Conservation (phyloP, 306 rosid species). For the Begonia peltatifolia region DNA sequence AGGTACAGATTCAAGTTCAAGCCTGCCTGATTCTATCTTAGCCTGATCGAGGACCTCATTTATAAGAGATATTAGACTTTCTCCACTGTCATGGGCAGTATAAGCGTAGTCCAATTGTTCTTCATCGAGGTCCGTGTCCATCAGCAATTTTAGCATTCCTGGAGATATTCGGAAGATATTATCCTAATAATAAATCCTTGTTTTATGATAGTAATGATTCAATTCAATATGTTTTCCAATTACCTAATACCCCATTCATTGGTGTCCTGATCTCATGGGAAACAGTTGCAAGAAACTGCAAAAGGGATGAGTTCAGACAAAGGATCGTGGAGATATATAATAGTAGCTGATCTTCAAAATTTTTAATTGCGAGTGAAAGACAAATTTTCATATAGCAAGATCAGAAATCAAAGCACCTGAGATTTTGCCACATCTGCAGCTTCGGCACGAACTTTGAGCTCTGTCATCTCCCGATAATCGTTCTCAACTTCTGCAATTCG, state of each 20-base stretch:
- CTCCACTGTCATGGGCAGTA: constrained; percentile 78
- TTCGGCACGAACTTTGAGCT: constrained; percentile 71
- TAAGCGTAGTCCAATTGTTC: constrained; percentile 71
- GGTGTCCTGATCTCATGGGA: constrained; percentile 99
- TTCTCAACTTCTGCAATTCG: constrained; percentile 79
- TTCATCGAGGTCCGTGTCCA: constrained; percentile 80
- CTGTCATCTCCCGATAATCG: constrained; percentile 45
- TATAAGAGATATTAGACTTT: constrained; percentile 71
- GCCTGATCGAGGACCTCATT: constrained; percentile 97
- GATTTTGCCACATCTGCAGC: constrained; percentile 99
- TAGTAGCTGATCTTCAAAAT: neutral
- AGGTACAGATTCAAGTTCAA: constrained; percentile 83
- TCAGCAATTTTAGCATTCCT: constrained; percentile 98
- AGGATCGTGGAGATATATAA: constrained; percentile 2
- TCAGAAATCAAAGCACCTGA: constrained; percentile 36
- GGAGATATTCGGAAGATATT: constrained; percentile 14
- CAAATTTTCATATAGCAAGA: neutral
- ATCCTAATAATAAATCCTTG: constrained; percentile 12
- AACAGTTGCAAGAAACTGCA: constrained; percentile 94
- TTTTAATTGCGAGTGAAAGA: neutral
- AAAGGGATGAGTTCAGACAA: constrained; percentile 10
- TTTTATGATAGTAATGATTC: constrained; percentile 6
- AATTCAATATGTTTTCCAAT: constrained; percentile 6
- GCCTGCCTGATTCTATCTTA: constrained; percentile 85
- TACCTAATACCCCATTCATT: constrained; percentile 97